Percentiles rank a stretch among this genome's conserved stretches.
Evolutionary conservation across 306 rosid genomes (phyloP).

Genomic region (Citrullus colocynthis): DNA sequence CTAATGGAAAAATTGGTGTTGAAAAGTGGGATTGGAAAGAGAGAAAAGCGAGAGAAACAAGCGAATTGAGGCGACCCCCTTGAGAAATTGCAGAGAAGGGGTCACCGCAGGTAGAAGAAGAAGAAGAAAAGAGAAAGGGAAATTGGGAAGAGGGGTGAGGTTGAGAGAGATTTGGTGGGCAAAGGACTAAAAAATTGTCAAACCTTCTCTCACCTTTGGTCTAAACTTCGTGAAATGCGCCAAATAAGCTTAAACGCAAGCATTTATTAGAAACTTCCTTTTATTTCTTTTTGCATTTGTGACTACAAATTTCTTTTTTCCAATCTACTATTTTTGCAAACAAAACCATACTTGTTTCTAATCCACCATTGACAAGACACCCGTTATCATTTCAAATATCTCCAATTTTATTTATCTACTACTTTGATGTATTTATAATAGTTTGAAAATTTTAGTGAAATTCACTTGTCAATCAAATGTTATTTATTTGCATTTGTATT

Average conservation of each 20-base stretch:
- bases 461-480: too few relatives aligned
- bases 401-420: too few relatives aligned
- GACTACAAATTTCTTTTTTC: too few relatives aligned
- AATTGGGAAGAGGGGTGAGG: background rate
- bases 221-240: background rate
- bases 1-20: background rate
- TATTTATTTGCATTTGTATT: too few relatives aligned
- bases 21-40: slow-evolving; percentile 13
- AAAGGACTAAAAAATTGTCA: background rate
- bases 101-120: slow-evolving; percentile 25
- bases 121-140: background rate
- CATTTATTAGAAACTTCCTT: background rate
- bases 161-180: background rate
- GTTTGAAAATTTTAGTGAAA: too few relatives aligned
- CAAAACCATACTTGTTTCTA: too few relatives aligned
- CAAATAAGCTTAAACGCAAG: background rate
- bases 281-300: background rate
- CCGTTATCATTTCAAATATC: too few relatives aligned
- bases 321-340: too few relatives aligned
- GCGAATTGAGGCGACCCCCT: slow-evolving; percentile 6
- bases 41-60: slow-evolving; percentile 6
- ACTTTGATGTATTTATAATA: too few relatives aligned
- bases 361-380: too few relatives aligned
- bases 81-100: slow-evolving; percentile 27
- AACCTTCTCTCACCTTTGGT: background rate